A percentile compares a stretch with the other conserved stretches of the same genome.
These are phyloP conservation scores for Nitzschia palea DNA, from an alignment of 108 stramenopile species.

Conservation along the genomic window DNA sequence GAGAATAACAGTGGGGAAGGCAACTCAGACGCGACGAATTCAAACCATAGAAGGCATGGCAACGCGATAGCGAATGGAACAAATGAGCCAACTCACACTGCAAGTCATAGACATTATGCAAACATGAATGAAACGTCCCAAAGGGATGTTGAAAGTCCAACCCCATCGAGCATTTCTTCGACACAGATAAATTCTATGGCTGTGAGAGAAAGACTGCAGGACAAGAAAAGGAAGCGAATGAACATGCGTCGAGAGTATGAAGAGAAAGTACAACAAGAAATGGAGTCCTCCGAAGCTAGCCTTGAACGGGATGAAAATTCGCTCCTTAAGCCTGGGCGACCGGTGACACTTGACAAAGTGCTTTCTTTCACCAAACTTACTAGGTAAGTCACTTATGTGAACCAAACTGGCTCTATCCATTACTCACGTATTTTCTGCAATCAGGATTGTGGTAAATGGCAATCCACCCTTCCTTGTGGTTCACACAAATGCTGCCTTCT, in stretches of 20 bases:
- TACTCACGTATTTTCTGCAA: neutral
- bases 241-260: slow-evolving; percentile 72
- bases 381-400: slow-evolving; percentile 37
- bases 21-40: slow-evolving; percentile 15
- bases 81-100: neutral
- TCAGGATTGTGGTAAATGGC: slow-evolving; percentile 46
- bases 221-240: slow-evolving; percentile 76
- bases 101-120: neutral
- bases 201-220: slow-evolving; percentile 41
- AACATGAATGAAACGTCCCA: neutral
- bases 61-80: neutral
- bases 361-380: slow-evolving; percentile 63
- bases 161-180: neutral
- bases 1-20: slow-evolving; percentile 24
- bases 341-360: slow-evolving; percentile 61
- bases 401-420: neutral
- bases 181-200: slow-evolving; percentile 16
- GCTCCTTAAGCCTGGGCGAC: slow-evolving; percentile 53
- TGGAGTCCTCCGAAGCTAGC: slow-evolving; percentile 66
- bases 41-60: neutral
- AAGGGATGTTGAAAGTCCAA: neutral
- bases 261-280: slow-evolving; percentile 62
- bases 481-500: slow-evolving; percentile 72
- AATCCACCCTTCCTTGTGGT: slow-evolving; percentile 58
- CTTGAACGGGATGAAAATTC: slow-evolving; percentile 17